These are phyloP conservation scores for Periconia sp. DNA, from an alignment of 2,329 filamentous ascomycete genomes.

Conservation along the genomic window DNA sequence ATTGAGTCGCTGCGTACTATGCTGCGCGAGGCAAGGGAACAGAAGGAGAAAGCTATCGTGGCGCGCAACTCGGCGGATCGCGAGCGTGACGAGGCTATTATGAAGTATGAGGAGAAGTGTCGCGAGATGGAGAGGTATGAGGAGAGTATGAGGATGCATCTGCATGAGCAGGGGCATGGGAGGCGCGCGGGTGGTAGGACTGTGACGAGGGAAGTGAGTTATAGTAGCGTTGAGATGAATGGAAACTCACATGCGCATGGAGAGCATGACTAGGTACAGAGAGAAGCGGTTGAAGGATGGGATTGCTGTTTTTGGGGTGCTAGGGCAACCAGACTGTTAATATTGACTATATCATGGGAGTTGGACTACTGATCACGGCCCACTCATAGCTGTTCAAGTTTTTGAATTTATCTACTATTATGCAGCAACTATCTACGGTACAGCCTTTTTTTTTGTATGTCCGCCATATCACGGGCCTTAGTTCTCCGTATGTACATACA, in stretches of 20 bases:
- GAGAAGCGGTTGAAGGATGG: too few relatives aligned
- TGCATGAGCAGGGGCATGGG: neutral
- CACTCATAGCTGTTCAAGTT: too few relatives aligned
- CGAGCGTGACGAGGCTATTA: conserved; percentile 6
- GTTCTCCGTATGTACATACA: too few relatives aligned
- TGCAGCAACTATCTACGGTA: too few relatives aligned
- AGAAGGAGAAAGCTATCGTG: conserved; percentile 8
- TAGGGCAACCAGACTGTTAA: neutral
- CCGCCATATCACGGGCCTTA: too few relatives aligned
- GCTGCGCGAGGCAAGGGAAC: conserved; percentile 5
- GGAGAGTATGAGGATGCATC: conserved; percentile 1
- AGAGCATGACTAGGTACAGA: neutral
- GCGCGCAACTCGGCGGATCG: conserved; percentile 8
- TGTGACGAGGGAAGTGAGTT: neutral
- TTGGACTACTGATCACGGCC: too few relatives aligned
- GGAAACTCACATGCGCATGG: neutral
- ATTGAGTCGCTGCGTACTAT: conserved; percentile 3
- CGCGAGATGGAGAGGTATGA: conserved; percentile 7
- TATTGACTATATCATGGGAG: neutral
- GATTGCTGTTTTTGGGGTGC: neutral
- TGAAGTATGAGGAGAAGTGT: conserved; percentile 9
- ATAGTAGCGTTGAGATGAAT: neutral
- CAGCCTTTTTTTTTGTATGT: too few relatives aligned
- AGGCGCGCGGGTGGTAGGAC: neutral
- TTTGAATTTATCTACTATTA: too few relatives aligned